Conservation (phyloP, 1,139 yeast genomes). For the Lodderomyces parapsilosis region DNA sequence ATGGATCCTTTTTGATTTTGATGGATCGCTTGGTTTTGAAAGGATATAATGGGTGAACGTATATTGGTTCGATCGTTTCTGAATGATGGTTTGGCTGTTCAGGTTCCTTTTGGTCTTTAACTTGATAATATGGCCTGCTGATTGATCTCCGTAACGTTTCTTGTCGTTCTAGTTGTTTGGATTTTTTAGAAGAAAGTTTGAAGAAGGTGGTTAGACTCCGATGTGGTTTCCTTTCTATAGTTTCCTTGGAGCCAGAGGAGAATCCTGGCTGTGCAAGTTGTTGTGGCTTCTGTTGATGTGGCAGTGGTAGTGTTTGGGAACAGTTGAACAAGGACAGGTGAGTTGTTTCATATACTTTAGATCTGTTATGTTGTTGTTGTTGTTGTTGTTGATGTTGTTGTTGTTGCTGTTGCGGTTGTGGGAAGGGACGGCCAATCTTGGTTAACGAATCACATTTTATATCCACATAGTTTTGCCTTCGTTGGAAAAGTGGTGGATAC, state of each 20-base stretch:
- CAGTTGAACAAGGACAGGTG: neutral
- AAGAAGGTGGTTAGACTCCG: conserved; percentile 9
- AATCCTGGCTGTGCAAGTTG: neutral
- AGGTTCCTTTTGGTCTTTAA: neutral
- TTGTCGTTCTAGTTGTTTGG: conserved; percentile 4
- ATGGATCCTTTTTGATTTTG: conserved; percentile 10
- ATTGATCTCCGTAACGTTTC: conserved; percentile 12
- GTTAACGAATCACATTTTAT: neutral
- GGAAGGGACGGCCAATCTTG: neutral
- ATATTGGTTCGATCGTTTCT: conserved; percentile 4
- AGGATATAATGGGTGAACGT: conserved; percentile 10
- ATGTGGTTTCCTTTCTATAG: conserved; percentile 5
- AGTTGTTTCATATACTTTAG: neutral
- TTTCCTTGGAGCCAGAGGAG: neutral
- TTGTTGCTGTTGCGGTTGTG: neutral
- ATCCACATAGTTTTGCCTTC: conserved; percentile 12
- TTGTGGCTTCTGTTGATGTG: neutral
- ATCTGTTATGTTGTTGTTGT: neutral
- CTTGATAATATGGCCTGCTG: conserved; percentile 10
- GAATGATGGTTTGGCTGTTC: neutral
- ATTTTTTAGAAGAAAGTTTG: conserved; percentile 8
- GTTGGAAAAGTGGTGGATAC: conserved; percentile 16
- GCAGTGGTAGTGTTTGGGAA: neutral
- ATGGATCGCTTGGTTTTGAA: conserved; percentile 8
- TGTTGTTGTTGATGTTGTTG: neutral